Percentiles rank a stretch among this genome's conserved stretches.
Evolutionary conservation across 345 rosid genomes (phyloP).

Genomic region (Bruguiera gymnorhiza): DNA sequence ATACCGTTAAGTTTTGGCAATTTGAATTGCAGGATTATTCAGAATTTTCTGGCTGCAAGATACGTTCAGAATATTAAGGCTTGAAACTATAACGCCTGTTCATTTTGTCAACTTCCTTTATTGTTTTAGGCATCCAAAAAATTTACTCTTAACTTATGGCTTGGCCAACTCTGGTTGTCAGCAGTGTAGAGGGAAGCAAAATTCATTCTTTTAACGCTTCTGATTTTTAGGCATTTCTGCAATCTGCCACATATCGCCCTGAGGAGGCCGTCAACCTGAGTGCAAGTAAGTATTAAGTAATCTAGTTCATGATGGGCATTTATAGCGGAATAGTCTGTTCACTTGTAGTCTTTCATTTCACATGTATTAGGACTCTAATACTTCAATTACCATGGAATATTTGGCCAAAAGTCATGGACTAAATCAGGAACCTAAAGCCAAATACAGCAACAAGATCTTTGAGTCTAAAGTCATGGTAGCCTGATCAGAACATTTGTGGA

Average conservation of each 20-base stretch:
- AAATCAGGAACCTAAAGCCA: no score
- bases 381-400: neutral
- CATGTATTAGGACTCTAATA: neutral
- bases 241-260: slow-evolving; percentile 27
- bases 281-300: slow-evolving; percentile 29
- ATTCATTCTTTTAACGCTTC: slow-evolving; percentile 21
- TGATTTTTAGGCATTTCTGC: slow-evolving; percentile 34
- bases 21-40: neutral
- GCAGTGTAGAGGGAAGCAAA: slow-evolving; percentile 28
- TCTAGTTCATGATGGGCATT: slow-evolving; percentile 5
- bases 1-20: neutral
- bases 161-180: slow-evolving; percentile 25
- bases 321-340: neutral
- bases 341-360: neutral
- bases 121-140: neutral
- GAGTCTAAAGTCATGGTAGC: no score
- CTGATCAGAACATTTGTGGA: no score
- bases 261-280: slow-evolving; percentile 33
- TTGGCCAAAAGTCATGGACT: no score
- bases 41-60: neutral
- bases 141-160: slow-evolving; percentile 3
- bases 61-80: neutral
- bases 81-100: neutral
- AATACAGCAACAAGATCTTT: no score
- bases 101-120: neutral